Percentiles rank a stretch among this genome's conserved stretches.
Evolutionary conservation across 805 yeast species (phyloP).

Genomic region (Candida parachauliodes): DNA sequence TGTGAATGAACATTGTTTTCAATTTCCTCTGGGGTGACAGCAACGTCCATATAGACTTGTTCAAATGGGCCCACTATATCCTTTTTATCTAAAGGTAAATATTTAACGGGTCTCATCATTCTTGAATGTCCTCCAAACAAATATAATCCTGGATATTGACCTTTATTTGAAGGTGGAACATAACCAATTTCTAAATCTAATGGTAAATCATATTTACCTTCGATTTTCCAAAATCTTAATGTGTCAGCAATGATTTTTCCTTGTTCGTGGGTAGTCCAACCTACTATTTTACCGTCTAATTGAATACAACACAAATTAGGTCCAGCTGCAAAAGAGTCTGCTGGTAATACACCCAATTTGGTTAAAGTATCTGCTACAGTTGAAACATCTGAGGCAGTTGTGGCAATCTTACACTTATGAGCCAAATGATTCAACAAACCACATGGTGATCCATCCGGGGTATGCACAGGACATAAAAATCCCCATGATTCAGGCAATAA

Average conservation of each 20-base stretch:
- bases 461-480: constrained; percentile 96
- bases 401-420: constrained; percentile 87
- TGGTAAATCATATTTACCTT: constrained; percentile 76
- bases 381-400: constrained; percentile 70
- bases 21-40: constrained; percentile 91
- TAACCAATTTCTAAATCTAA: constrained; percentile 87
- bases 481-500: constrained; percentile 98
- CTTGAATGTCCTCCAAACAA: constrained; percentile 89
- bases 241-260: constrained; percentile 87
- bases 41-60: constrained; percentile 94
- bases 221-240: constrained; percentile 87
- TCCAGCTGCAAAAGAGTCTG: constrained; percentile 81
- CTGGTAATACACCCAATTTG: constrained; percentile 76
- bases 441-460: constrained; percentile 99
- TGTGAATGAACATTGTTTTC: constrained; percentile 78
- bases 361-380: constrained; percentile 63
- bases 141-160: constrained; percentile 96
- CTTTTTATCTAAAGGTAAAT: constrained; percentile 75
- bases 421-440: constrained; percentile 96
- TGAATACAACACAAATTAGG: constrained; percentile 88
- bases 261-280: constrained; percentile 90
- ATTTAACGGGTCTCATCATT: constrained; percentile 94
- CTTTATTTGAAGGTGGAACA: constrained; percentile 93
- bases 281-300: constrained; percentile 86
- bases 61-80: constrained; percentile 97